Evolutionary conservation across 805 yeast genomes (phyloP), one percentile per base, ranked within the genome.

Genomic region (Lachancea fermentati): DNA sequence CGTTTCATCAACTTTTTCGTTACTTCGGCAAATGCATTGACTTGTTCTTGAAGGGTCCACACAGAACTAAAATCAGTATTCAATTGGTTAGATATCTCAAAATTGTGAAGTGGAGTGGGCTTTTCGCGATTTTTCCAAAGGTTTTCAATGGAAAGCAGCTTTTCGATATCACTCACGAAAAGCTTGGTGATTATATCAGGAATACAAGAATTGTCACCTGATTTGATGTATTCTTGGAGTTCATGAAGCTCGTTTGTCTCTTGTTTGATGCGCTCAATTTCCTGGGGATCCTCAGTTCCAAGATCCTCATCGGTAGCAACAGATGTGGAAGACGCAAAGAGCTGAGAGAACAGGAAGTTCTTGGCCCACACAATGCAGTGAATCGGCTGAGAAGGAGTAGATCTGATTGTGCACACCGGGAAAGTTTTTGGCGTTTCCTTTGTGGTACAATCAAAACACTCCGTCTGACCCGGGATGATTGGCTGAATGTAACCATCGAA

Each of bases 341-440:
- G 67, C 55, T 87, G 94, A 17, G 76, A 72, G 57, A 93, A 88
- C 37, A 93, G 64, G 55, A 86, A 94, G 51, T 84, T 86, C 58
- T 93, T 93, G 6, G 97, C 95, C 99, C 99, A 93, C 1, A 94
- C 95, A 18, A 93, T 81, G 60, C 96, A 88, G 57, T 93, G 99
- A 4, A 93, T 81, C 0, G 97, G 97, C 56, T 85, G 88, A 0
- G 96, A 85, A 0, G 99, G 99, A 0, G 98, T 93, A 4, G 96
- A 86, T 48, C 99, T 72, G 43, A 93, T 93, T 0, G 98, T 93
- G 60, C 99, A 93, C 1, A 93, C 96, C 0, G 99, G 97, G 60
- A 79, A 93, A 0, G 93, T 74, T 55, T 85, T 88, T 4, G 97
- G 96, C 0, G 94, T 80, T 28, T 79, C 93, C 54, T 91, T 87